Evolutionary conservation across 129 eudicot genomes (phyloP).

Genomic region (Logfia minima): DNA sequence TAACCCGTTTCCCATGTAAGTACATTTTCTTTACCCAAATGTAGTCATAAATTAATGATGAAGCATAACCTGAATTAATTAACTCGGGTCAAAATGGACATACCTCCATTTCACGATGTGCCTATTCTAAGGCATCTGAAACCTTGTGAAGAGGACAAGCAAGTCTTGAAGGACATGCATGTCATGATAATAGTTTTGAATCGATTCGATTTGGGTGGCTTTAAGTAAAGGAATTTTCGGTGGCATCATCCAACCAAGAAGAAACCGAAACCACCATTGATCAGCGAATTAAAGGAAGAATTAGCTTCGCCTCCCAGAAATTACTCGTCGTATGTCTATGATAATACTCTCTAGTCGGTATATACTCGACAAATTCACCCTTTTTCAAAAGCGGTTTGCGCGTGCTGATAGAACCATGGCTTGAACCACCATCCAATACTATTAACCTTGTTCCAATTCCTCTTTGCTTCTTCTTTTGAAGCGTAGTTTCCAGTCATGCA

Average conservation of each 20-base stretch:
- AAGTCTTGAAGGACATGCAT: conserved; percentile 35
- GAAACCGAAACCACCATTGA: conserved; percentile 35
- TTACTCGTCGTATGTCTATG: conserved; percentile 53
- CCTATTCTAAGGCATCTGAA: conserved; percentile 34
- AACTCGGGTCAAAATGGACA: not conserved
- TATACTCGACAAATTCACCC: conserved; percentile 82
- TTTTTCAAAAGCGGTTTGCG: conserved; percentile 56
- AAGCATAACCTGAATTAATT: not conserved
- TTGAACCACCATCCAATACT: conserved; percentile 84
- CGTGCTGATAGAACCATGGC: conserved; percentile 91
- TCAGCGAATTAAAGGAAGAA: conserved; percentile 37
- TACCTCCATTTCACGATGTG: conserved; percentile 35
- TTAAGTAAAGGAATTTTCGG: conserved; percentile 32
- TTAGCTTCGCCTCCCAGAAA: conserved; percentile 28
- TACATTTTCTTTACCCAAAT: no score
- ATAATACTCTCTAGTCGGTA: conserved; percentile 81
- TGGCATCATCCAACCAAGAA: conserved; percentile 40
- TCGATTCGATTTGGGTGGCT: conserved; percentile 25
- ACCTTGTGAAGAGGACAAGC: conserved; percentile 33
- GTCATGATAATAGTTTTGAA: conserved; percentile 31
- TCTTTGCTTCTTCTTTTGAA: conserved; percentile 64
- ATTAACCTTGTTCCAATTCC: conserved; percentile 57
- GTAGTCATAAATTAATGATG: no score
- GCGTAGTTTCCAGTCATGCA: conserved; percentile 68
- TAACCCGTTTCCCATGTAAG: no score